Conservation (phyloP, 2,329 filamentous ascomycete genomes). For the Colletotrichum navitas region DNA sequence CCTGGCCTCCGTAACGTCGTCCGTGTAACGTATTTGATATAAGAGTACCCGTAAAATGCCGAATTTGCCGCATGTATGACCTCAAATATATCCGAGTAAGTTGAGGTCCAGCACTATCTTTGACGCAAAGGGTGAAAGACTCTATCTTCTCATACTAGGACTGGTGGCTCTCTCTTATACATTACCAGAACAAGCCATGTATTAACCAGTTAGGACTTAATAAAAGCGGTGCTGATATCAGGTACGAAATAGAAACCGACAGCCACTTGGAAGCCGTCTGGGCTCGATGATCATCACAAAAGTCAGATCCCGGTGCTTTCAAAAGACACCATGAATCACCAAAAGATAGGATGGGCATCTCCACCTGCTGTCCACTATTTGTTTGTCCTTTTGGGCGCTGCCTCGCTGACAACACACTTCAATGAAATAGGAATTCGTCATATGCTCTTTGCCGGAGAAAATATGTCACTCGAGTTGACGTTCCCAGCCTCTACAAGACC, state of each 20-base stretch:
- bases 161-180: neutral
- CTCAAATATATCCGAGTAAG: no score
- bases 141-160: rapidly evolving
- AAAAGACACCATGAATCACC: neutral
- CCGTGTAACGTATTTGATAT: no score
- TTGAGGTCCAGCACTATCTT: no score
- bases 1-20: no score
- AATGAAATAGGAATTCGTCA: neutral
- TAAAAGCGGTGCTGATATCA: neutral
- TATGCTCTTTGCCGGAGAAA: neutral
- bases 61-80: neutral
- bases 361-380: neutral
- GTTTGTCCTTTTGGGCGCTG: neutral
- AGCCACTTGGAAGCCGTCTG: neutral
- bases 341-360: neutral
- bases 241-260: no score
- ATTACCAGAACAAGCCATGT: neutral
- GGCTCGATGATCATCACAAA: neutral
- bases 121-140: neutral
- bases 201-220: neutral
- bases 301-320: neutral
- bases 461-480: neutral
- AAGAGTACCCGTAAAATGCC: neutral
- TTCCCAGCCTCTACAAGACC: neutral
- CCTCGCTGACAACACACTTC: neutral